These are phyloP conservation scores for Vicia sativa DNA, from an alignment of 306 rosid genomes.

Conservation along the genomic window DNA sequence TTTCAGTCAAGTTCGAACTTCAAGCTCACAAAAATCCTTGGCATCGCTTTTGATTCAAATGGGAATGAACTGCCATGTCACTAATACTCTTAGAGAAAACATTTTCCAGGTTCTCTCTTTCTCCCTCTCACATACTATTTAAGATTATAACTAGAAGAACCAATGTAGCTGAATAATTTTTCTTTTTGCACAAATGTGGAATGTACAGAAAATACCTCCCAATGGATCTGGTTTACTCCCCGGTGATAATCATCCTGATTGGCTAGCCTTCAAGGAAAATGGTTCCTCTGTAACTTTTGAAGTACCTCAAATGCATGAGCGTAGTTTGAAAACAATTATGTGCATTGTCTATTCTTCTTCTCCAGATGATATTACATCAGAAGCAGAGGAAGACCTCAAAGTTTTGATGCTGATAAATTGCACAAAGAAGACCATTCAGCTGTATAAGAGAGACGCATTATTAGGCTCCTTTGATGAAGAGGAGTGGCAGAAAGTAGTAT, in stretches of 20 bases:
- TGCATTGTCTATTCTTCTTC: background rate
- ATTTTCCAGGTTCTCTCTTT: background rate
- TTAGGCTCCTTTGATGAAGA: slow-evolving; percentile 6
- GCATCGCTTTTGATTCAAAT: background rate
- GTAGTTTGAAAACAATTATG: background rate
- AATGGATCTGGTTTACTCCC: background rate
- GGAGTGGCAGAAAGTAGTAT: slow-evolving; percentile 6
- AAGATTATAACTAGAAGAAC: background rate
- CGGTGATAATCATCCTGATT: background rate
- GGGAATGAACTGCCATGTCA: slow-evolving; percentile 1
- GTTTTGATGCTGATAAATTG: background rate
- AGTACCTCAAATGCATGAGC: background rate
- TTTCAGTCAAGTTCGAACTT: background rate
- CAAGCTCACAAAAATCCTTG: background rate
- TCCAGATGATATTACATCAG: background rate
- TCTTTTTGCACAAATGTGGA: background rate
- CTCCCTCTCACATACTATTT: background rate
- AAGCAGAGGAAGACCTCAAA: background rate
- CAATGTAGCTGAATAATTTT: background rate
- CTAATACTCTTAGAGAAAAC: background rate
- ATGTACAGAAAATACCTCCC: background rate
- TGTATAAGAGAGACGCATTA: background rate
- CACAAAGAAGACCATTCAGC: slow-evolving; percentile 1
- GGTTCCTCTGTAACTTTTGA: background rate
- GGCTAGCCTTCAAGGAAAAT: background rate